These are phyloP conservation scores for Rhizoctonia solani DNA, from an alignment of 1,284 basidiomycete genomes.

Conservation along the genomic window DNA sequence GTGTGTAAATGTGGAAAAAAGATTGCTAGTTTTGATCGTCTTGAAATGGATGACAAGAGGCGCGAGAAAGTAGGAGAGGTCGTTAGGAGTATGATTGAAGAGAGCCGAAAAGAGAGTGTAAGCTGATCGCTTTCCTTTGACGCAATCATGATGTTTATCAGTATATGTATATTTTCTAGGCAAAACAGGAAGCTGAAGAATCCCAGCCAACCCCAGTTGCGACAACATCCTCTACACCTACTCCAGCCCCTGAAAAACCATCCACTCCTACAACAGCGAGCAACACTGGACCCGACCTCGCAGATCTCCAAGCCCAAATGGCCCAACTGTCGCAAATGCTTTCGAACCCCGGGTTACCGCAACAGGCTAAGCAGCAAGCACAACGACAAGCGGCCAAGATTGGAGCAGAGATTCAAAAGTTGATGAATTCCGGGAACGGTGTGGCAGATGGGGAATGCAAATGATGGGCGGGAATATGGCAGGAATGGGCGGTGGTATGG, in stretches of 20 bases:
- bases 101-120: constrained; percentile 66
- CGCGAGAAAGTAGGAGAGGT: constrained; percentile 78
- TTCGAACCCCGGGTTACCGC: constrained; percentile 12
- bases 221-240: too few species aligned
- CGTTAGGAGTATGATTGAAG: constrained; percentile 81
- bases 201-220: too few species aligned
- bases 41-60: constrained; percentile 75
- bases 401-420: constrained; percentile 66
- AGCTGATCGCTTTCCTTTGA: background rate
- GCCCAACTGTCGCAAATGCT: constrained; percentile 30
- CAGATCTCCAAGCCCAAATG: constrained; percentile 24
- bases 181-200: constrained; percentile 9
- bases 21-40: constrained; percentile 82
- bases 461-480: background rate
- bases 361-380: constrained; percentile 14
- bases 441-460: constrained; percentile 11
- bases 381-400: constrained; percentile 27
- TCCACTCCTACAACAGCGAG: constrained; percentile 32
- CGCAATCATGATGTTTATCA: background rate
- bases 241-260: constrained; percentile 33
- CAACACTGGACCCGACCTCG: background rate
- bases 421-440: too few species aligned
- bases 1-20: constrained; percentile 87
- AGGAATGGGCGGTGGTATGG: constrained; percentile 1
- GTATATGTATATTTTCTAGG: background rate